These are phyloP conservation scores for Nelumbo lutea DNA, from an alignment of 164 flowering plant genomes.

Conservation along the genomic window DNA sequence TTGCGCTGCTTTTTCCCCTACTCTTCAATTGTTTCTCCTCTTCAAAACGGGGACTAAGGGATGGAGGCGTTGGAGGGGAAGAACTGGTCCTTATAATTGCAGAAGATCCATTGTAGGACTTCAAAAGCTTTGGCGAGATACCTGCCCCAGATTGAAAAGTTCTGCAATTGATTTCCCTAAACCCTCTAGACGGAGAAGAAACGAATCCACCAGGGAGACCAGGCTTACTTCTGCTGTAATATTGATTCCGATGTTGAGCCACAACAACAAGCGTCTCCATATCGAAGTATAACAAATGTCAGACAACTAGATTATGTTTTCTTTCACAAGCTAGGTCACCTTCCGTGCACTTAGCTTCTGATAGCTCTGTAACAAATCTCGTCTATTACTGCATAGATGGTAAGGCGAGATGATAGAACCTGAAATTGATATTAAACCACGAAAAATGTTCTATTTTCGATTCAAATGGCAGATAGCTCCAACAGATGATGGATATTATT, in stretches of 20 bases:
- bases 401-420: too few relatives aligned
- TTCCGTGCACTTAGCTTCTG: neutral
- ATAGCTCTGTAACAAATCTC: too few relatives aligned
- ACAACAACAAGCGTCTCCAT: conserved; percentile 77
- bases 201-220: conserved; percentile 23
- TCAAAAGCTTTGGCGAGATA: conserved; percentile 52
- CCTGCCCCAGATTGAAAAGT: conserved; percentile 55
- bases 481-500: neutral
- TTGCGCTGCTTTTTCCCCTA: conserved; percentile 27
- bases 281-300: neutral
- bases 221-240: conserved; percentile 28
- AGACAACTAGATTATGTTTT: neutral
- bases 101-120: conserved; percentile 19
- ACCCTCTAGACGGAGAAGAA: conserved; percentile 34
- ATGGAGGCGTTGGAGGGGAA: conserved; percentile 31
- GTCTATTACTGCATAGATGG: too few relatives aligned
- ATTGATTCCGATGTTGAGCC: conserved; percentile 55
- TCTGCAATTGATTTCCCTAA: conserved; percentile 51
- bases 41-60: conserved; percentile 9
- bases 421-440: neutral
- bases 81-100: conserved; percentile 13
- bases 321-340: neutral
- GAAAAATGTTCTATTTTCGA: neutral
- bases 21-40: conserved; percentile 2
- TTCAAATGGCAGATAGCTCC: neutral